Conservation (phyloP, 75 land plant species). For the Ceratopteris richardii region DNA sequence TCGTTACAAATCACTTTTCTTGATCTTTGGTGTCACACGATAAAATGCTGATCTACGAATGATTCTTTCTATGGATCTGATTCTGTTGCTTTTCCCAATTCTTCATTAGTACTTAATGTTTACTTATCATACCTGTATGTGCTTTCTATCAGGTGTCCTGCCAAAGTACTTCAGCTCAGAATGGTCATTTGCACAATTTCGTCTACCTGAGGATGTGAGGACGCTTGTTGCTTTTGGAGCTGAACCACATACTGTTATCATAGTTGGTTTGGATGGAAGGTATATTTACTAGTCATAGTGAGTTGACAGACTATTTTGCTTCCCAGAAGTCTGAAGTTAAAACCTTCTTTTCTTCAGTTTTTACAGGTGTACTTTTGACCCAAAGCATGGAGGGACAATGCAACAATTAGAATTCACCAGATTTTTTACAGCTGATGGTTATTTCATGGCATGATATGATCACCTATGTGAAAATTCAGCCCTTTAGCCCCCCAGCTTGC, state of each 20-base stretch:
- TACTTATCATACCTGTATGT: too few species aligned
- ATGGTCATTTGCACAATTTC: constrained; percentile 94
- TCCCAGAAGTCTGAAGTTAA: too few species aligned
- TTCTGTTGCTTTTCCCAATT: too few species aligned
- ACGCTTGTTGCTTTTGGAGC: constrained; percentile 83
- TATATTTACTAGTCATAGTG: constrained; percentile 5
- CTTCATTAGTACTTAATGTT: too few species aligned
- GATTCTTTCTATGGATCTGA: too few species aligned
- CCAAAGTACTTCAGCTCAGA: constrained; percentile 91
- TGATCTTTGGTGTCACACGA: too few species aligned
- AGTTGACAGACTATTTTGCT: too few species aligned
- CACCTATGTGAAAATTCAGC: not conserved
- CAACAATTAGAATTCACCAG: not conserved
- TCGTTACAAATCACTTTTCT: too few species aligned
- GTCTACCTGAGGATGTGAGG: constrained; percentile 53
- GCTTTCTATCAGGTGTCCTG: constrained; percentile 51
- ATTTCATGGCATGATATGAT: not conserved
- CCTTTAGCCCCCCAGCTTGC: too few species aligned
- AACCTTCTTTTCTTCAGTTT: not conserved
- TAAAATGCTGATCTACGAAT: too few species aligned
- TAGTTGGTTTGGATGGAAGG: constrained; percentile 89
- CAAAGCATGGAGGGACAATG: constrained; percentile 5
- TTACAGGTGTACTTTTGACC: constrained; percentile 13
- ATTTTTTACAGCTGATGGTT: not conserved
- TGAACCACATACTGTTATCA: constrained; percentile 57